Evolutionary conservation across 2,329 filamentous ascomycete species (phyloP), one percentile per base, ranked within the genome.

Genomic region (Corynespora cassiicola): DNA sequence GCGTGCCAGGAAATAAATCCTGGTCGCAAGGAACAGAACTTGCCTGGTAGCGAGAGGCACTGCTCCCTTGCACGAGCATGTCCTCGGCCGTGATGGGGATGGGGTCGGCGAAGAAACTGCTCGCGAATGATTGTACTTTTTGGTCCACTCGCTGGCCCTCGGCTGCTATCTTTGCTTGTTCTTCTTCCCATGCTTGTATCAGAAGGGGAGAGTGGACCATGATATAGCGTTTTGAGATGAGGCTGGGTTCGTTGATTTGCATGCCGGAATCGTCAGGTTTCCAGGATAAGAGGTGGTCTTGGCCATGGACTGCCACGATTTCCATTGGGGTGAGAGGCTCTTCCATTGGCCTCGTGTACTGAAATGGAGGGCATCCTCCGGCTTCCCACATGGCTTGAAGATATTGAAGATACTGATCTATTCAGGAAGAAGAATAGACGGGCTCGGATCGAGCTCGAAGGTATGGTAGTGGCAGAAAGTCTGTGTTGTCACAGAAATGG

Each of bases 1-100:
- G 22, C 41, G 41, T 45, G 4, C 36, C 40, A 4, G 36, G 32
- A 8, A 43, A 22, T 6, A 44, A 23, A 6, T 25, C 32, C 28
- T 47, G 45, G 21, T 26, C 23, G 15, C 40, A 47, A 5, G 17
- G 22, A 1, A 36, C 39, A n/a, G n/a, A n/a, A n/a, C n/a, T n/a
- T n/a, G n/a, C n/a, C n/a, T n/a, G n/a, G n/a, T n/a, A n/a, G n/a
- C n/a, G n/a, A n/a, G n/a, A n/a, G n/a, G n/a, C n/a, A n/a, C n/a
- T n/a, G 15, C 24, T 30, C 12, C 10, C 17, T 8, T 36, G 6
- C 6, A 12, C 16, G 9, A 11, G 11, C 19, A 11, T 21, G 12
- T 23, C 12, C 21, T 26, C 10, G 7, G 15, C n/a, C 15, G 14
- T 12, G 22, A 11, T n/a, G 11, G 20, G 11, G 11, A 20, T 22